A percentile compares a stretch with the other conserved stretches of the same genome.
These are phyloP conservation scores for Quercus rubra DNA, from an alignment of 306 rosid species.

Conservation along the genomic window DNA sequence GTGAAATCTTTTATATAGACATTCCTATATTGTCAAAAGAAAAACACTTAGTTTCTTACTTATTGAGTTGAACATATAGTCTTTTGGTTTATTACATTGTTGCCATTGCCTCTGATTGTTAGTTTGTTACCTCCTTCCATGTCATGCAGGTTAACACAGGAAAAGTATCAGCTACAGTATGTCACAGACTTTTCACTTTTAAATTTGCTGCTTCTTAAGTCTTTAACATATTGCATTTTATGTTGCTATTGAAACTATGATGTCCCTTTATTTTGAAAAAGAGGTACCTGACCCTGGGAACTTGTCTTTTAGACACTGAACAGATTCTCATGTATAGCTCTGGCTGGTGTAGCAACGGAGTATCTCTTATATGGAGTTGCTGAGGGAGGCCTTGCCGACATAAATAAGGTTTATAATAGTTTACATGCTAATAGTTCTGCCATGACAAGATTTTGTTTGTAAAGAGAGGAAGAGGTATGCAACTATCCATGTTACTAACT, in stretches of 20 bases:
- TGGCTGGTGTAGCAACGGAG: slow-evolving; percentile 89
- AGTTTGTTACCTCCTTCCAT: slow-evolving; percentile 19
- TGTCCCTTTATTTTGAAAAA: slow-evolving; percentile 12
- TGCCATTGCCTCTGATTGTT: slow-evolving; percentile 9
- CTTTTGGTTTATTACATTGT: neutral
- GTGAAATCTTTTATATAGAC: neutral
- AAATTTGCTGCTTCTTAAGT: slow-evolving; percentile 5
- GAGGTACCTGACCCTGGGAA: slow-evolving; percentile 17
- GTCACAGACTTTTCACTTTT: slow-evolving; percentile 22
- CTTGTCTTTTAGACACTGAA: slow-evolving; percentile 59
- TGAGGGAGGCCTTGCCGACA: slow-evolving; percentile 95
- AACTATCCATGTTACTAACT: slow-evolving; percentile 8
- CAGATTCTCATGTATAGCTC: slow-evolving; percentile 88
- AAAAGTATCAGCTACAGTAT: slow-evolving; percentile 78
- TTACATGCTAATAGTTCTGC: neutral
- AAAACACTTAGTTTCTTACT: neutral
- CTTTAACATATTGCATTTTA: neutral
- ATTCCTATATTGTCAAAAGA: neutral
- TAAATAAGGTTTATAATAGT: slow-evolving; percentile 60
- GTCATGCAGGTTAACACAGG: slow-evolving; percentile 66
- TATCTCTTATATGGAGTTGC: slow-evolving; percentile 78
- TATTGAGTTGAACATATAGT: neutral
- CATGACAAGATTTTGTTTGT: neutral
- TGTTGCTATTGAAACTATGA: neutral
- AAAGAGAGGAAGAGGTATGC: slow-evolving; percentile 3